Base-by-base conservation (phyloP, 2,329 filamentous ascomycete genomes). In the Emmonsiellopsis sp. region DNA sequence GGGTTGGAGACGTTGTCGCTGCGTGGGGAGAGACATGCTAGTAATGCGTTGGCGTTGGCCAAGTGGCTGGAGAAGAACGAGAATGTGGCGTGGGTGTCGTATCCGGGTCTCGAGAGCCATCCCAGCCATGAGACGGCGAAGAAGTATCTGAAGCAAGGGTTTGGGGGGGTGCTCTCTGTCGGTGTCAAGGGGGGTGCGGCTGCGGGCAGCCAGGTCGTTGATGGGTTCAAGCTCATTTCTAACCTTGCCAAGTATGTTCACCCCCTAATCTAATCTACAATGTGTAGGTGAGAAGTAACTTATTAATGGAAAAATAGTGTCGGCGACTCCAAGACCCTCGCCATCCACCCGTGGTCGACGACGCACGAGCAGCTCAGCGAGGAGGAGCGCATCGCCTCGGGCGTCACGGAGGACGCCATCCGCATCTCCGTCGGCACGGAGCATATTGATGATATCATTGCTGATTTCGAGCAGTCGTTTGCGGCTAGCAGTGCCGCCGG, bases 371-470 rank as follows among this genome's bases (percentile, higher is more conserved):
- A 97, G 75, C 79, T 97, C 54, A 83, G 78, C 26, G 86, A 92
- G 32, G 80, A 90, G 67, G 92, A 96, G 78, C 89, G 84, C 73
- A 68, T 79, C 50, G 83, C 76, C 66, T 92, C 88, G 20, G 92
- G 92, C 62, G 89, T 93, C 9, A 93, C 89, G 13, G 69, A 89
- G 79, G 92, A 95, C 66, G 83, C 91, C 40, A 95, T 97, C 71
- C 87, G 92, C 58, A 93, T 97, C 65, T 96, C 91, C 0, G 91
- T 96, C 55, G 92, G 92, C 51, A 95, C 87, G 0, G 92, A 97
- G 75, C 90, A 96, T 70, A 95, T 97, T 67, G 91, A 95, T 74
- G 92, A 97, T 66, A 96, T 97, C 64, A 93, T 95, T 66, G 86
- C 84, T 62, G 92, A 97, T 73, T 96, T 97, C 68, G 86, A 92